Evolutionary conservation across 2,329 filamentous ascomycete genomes (phyloP).

Genomic region (Trichoderma arundinaceum): DNA sequence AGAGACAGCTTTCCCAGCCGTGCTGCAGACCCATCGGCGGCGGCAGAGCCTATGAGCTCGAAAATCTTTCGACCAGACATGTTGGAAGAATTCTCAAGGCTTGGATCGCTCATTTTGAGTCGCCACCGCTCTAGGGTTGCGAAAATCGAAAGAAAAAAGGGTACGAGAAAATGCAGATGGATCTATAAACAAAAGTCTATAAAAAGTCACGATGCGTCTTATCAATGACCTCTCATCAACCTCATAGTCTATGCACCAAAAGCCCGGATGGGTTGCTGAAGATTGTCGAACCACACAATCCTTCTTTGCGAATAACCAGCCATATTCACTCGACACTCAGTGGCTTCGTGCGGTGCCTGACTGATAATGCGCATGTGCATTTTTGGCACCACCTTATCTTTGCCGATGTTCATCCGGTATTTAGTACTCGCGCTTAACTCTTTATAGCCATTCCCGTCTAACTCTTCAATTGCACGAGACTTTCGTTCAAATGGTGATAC

Average conservation of each 20-base stretch:
- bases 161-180: neutral
- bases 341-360: neutral
- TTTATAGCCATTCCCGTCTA: neutral
- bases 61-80: slow-evolving; percentile 47
- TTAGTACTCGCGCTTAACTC: neutral
- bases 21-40: slow-evolving; percentile 53
- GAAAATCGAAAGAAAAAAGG: neutral
- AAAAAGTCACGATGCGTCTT: neutral
- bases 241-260: neutral
- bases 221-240: neutral
- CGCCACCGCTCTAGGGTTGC: slow-evolving; percentile 27
- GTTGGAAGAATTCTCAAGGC: slow-evolving; percentile 34
- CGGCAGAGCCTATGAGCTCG: slow-evolving; percentile 52
- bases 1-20: slow-evolving; percentile 72
- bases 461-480: neutral
- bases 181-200: neutral
- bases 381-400: slow-evolving; percentile 12
- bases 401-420: slow-evolving; percentile 2
- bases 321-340: neutral
- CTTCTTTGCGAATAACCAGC: neutral
- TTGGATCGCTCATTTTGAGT: slow-evolving; percentile 42
- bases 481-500: neutral
- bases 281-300: neutral
- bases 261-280: too few species aligned
- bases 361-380: slow-evolving; percentile 9